Conservation (phyloP, 495 filamentous ascomycete genomes). For the Monascus purpureus region DNA sequence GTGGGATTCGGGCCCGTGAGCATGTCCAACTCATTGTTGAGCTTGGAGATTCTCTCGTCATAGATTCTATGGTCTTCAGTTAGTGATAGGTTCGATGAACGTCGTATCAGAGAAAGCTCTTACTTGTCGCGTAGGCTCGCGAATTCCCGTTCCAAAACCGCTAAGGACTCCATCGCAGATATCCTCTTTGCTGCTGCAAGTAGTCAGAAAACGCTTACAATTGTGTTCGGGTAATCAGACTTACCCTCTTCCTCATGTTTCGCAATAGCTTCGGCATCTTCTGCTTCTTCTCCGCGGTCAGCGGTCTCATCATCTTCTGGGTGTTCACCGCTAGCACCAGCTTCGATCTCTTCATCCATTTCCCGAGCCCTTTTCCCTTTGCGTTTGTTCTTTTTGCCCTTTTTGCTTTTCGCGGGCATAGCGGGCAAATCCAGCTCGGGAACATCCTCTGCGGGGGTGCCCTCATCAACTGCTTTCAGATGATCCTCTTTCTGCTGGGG, state of each 20-base stretch:
- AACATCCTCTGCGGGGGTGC: conserved; percentile 22
- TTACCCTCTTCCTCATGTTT: conserved; percentile 57
- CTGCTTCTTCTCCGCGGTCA: conserved; percentile 27
- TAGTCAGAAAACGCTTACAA: conserved; percentile 23
- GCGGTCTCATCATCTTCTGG: conserved; percentile 32
- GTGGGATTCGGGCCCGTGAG: conserved; percentile 58
- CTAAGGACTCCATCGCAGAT: conserved; percentile 65
- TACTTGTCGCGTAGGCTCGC: conserved; percentile 75
- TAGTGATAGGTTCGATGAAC: too few relatives aligned
- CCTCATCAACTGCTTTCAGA: conserved; percentile 20
- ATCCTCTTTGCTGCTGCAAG: conserved; percentile 60
- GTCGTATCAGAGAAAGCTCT: too few relatives aligned
- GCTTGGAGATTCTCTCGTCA: conserved; percentile 67
- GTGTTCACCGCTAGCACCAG: conserved; percentile 16
- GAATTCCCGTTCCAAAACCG: conserved; percentile 71
- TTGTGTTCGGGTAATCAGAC: conserved; percentile 12
- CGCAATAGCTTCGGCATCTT: conserved; percentile 25
- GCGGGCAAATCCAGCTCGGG: conserved; percentile 22
- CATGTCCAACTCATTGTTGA: conserved; percentile 75
- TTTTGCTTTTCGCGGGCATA: conserved; percentile 18
- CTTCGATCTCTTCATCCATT: conserved; percentile 22
- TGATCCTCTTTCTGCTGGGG: conserved; percentile 24
- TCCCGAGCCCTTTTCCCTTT: conserved; percentile 27
- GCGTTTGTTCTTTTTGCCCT: conserved; percentile 30
- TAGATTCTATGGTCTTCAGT: conserved; percentile 69